Evolutionary conservation across 805 yeast species (phyloP).

Genomic region (Candida berthetii): DNA sequence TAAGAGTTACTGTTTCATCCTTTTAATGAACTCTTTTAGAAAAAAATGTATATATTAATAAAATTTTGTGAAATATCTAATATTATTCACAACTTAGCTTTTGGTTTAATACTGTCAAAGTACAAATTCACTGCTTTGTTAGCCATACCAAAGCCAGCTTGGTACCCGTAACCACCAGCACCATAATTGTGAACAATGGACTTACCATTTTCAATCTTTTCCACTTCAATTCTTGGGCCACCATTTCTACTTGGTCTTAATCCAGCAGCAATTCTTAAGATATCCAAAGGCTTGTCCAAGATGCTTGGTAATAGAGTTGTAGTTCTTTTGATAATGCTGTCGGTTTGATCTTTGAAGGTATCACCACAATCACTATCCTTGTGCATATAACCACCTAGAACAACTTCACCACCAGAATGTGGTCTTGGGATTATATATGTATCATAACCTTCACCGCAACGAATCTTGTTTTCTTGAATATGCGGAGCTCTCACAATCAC

Average conservation of each 20-base stretch:
- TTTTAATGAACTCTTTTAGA: no score
- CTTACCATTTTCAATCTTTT: conserved; percentile 33
- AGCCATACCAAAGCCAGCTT: conserved; percentile 61
- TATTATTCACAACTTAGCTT: no score
- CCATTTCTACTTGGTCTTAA: conserved; percentile 73
- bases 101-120: no score
- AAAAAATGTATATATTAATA: no score
- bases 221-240: conserved; percentile 65
- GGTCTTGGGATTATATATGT: conserved; percentile 76
- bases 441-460: conserved; percentile 56
- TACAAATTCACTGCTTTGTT: conserved; percentile 31
- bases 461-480: conserved; percentile 47
- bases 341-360: conserved; percentile 49
- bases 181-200: conserved; percentile 67
- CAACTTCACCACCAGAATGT: conserved; percentile 53
- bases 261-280: conserved; percentile 65
- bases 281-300: conserved; percentile 36
- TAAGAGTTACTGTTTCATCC: no score
- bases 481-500: conserved; percentile 69
- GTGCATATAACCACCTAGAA: conserved; percentile 73
- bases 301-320: conserved; percentile 46
- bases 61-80: no score
- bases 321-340: conserved; percentile 56
- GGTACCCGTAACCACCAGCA: conserved; percentile 61
- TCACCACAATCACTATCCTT: conserved; percentile 56